phyloP scores from a whole-genome alignment of 306 rosid genomes.

The Trifolium subterraneum region DNA sequence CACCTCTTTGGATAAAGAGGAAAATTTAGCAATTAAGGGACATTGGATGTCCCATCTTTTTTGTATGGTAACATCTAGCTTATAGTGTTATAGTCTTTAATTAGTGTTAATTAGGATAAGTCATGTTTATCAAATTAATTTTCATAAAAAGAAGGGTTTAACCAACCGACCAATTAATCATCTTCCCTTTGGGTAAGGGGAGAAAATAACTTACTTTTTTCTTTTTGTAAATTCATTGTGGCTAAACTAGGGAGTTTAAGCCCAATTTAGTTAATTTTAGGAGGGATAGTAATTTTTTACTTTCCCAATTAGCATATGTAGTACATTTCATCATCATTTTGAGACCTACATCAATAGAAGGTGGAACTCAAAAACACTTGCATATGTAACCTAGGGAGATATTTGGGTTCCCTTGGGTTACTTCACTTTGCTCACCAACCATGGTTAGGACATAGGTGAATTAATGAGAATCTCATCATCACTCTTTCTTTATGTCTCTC shows the following conservation, averaged over 20 bases:
- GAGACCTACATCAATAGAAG: slow-evolving; percentile 74
- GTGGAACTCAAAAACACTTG: slow-evolving; percentile 85
- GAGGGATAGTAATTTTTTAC: slow-evolving; percentile 55
- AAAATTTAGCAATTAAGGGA: slow-evolving; percentile 54
- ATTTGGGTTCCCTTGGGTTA: slow-evolving; percentile 95
- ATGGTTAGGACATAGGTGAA: slow-evolving; percentile 98
- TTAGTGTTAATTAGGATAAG: slow-evolving; percentile 28
- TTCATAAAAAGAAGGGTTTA: slow-evolving; percentile 51
- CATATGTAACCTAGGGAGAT: slow-evolving; percentile 88
- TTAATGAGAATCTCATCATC: slow-evolving; percentile 44
- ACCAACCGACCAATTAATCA: slow-evolving; percentile 51
- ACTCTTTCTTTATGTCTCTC: neutral
- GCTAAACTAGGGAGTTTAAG: slow-evolving; percentile 82
- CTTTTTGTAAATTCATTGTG: slow-evolving; percentile 60
- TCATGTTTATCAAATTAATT: slow-evolving; percentile 47
- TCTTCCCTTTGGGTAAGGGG: slow-evolving; percentile 71
- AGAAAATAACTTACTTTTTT: slow-evolving; percentile 45
- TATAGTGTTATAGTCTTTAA: slow-evolving; percentile 56
- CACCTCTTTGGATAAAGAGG: slow-evolving; percentile 55
- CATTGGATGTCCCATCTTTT: slow-evolving; percentile 73
- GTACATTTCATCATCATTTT: slow-evolving; percentile 65
- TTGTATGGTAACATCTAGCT: slow-evolving; percentile 64
- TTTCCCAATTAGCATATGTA: slow-evolving; percentile 52
- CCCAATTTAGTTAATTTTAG: slow-evolving; percentile 64
- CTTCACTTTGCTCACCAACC: slow-evolving; percentile 88